Conservation (phyloP, 805 yeast species). For the Nadsonia fulvescens region DNA sequence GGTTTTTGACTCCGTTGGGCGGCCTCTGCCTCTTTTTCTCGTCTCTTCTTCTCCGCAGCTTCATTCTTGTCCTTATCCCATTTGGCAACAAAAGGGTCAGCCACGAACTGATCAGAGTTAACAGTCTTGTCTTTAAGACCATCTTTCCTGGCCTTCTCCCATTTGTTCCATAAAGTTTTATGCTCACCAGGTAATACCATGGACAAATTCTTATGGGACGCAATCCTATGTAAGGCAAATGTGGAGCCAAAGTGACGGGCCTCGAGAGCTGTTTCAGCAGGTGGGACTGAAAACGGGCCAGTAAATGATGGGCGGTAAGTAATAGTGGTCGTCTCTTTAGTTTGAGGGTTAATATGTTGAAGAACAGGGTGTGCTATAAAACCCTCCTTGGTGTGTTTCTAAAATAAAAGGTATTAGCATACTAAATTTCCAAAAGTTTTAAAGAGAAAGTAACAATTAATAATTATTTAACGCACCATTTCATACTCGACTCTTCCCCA, state of each 20-base stretch:
- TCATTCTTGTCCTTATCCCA: slow-evolving; percentile 37
- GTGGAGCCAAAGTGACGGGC: slow-evolving; percentile 88
- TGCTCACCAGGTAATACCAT: slow-evolving; percentile 79
- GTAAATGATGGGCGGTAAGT: slow-evolving; percentile 32
- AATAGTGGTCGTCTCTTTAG: slow-evolving; percentile 45
- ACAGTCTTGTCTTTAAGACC: slow-evolving; percentile 28
- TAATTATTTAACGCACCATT: slow-evolving; percentile 29
- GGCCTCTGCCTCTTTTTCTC: slow-evolving; percentile 5
- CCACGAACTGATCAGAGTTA: slow-evolving; percentile 37
- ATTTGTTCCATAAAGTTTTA: slow-evolving; percentile 55
- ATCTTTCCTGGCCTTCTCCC: slow-evolving; percentile 42
- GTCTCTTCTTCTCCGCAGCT: slow-evolving; percentile 4
- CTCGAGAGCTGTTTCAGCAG: slow-evolving; percentile 71
- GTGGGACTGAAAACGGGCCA: slow-evolving; percentile 39
- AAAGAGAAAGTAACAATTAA: slow-evolving; percentile 1
- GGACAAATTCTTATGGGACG: slow-evolving; percentile 65
- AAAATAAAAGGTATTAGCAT: too few species aligned
- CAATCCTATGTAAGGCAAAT: slow-evolving; percentile 61
- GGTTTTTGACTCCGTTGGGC: too few species aligned
- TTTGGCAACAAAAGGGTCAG: slow-evolving; percentile 61
- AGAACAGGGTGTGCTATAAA: slow-evolving; percentile 47
- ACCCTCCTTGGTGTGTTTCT: slow-evolving; percentile 30
- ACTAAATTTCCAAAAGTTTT: slow-evolving; percentile 6
- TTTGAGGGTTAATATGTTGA: slow-evolving; percentile 63
- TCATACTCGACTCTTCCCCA: slow-evolving; percentile 81